Evolutionary conservation across 106 monocot genomes (phyloP), one percentile per base, ranked within the genome.

Genomic region (Dendrobium chrysotoxum): DNA sequence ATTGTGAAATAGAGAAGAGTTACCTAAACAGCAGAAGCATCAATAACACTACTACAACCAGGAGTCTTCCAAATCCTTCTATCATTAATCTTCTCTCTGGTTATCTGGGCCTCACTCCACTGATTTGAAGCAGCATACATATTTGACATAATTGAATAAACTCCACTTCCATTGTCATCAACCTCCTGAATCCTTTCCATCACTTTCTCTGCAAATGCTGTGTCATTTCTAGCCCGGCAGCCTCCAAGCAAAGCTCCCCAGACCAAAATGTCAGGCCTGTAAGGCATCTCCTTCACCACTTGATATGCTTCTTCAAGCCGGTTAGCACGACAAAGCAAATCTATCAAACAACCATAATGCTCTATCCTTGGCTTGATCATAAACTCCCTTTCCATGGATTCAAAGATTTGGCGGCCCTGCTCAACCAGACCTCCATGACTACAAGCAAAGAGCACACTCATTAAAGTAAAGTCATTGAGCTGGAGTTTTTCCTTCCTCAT

Each of bases 301-400:
- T 54, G n/a, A 20, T 67, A 11, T 7, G 85, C 88, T 70, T 88
- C 88, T 80, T 80, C 79, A 0, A 85, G 31, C 15, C 23, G 78
- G 9, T 80, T 85, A 20, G 54, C 45, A 11, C 88, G 76, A 45
- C 85, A 79, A 16, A 88, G 83, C 72, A 85, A 4, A 78, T 88
- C 88, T 41, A 83, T 77, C n/a, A 88, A 40, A 72, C 88, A 88
- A 15, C 88, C 88, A 39, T 83, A 88, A 75, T 88, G 88, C 23
- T 88, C 75, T 12, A 88, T 76, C 44, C 54, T 86, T 1, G 86
- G 88, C 28, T 77, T 11, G 28, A 86, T 81, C 17, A 47, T 46
- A 55, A 77, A 86, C 10, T 53, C 44, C 21, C 42, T 65, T 39
- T 81, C 64, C 85, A 88, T 88, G 10, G 46, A 54, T 45, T 18